Base-by-base conservation (phyloP, 2,329 filamentous ascomycete genomes). In the Tolypocladium inflatum region DNA sequence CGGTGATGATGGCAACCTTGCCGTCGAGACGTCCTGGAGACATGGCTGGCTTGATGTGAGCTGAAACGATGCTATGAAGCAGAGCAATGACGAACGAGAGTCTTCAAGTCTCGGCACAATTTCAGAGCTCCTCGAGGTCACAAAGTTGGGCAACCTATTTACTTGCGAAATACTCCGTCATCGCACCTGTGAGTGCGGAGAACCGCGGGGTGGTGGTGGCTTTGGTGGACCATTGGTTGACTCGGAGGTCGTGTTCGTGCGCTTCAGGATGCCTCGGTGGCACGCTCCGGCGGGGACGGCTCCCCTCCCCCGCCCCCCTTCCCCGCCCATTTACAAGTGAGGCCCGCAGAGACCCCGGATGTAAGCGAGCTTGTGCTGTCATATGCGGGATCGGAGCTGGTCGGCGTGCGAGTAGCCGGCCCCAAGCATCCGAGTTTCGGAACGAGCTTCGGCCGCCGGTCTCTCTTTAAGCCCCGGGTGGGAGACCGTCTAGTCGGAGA, bases 1-100 rank as follows among this genome's bases (percentile, higher is more conserved):
- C 82, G 60, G 73, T 77, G 60, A 77, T 68, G 60, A 78, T 73
- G 64, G 73, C 75, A 4, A 74, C 70, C 58, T 78, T 78, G 54
- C 71, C 71, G 56, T 73, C 60, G 9, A 78, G 70, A 57, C 76
- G 71, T 67, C 64, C 63, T 8, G 57, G 43, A 43, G 68, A 41
- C 63, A 65, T 69, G 33, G 41, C 45, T 43, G 26, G 10, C 48
- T 21, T 7, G 48, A 7, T 21, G 30, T 51, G n/a, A 2, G 17
- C 19, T 35, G 30, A 35, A 9, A 37, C 17, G 11, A 19, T 15
- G 15, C 2, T 15, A 11, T 9, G 9, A 37, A 21, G 48, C 19
- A 35, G 17, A n/a, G 10, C 4, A 37, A 21, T 11, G 48, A 21
- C 2, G 45, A 10, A 5, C 7, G 8, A 4, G 21, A 13, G 2